phyloP scores from a whole-genome alignment of 208 protist species.

The Leishmania tarentolae region DNA sequence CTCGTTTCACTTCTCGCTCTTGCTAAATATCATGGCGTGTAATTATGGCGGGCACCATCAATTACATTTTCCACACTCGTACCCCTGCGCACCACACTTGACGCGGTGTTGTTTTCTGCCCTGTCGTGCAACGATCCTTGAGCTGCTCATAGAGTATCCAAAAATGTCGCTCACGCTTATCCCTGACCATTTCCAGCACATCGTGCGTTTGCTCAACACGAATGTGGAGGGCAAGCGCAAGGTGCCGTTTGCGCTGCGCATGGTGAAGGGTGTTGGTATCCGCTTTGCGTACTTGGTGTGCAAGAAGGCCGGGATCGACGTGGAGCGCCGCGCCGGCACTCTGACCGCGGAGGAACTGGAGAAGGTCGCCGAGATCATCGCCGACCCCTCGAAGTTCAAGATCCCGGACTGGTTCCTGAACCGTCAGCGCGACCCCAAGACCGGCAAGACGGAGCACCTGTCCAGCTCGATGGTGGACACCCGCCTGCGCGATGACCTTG shows the following conservation, averaged over 20 bases:
- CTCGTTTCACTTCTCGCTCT: neutral
- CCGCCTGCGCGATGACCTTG: slow-evolving; percentile 99
- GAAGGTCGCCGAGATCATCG: slow-evolving; percentile 97
- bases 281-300: slow-evolving; percentile 98
- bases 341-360: slow-evolving; percentile 96
- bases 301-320: slow-evolving; percentile 99
- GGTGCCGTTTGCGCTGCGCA: slow-evolving; percentile 97
- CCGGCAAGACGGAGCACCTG: slow-evolving; percentile 98
- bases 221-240: slow-evolving; percentile 99
- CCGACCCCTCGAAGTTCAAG: slow-evolving; percentile 98
- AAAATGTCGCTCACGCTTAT: slow-evolving; percentile 55
- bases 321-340: slow-evolving; percentile 95
- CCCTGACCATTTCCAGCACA: slow-evolving; percentile 98
- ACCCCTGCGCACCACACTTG: neutral
- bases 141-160: slow-evolving; percentile 9
- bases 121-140: neutral
- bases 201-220: slow-evolving; percentile 99
- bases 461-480: slow-evolving; percentile 97
- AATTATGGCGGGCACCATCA: neutral
- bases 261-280: slow-evolving; percentile 99
- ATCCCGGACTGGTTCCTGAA: slow-evolving; percentile 99
- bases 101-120: neutral
- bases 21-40: neutral
- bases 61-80: neutral
- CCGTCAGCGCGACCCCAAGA: slow-evolving; percentile 98